Percentiles rank a stretch among this genome's conserved stretches.
Evolutionary conservation across 495 filamentous ascomycete species (phyloP).

Genomic region (Monascus purpureus): DNA sequence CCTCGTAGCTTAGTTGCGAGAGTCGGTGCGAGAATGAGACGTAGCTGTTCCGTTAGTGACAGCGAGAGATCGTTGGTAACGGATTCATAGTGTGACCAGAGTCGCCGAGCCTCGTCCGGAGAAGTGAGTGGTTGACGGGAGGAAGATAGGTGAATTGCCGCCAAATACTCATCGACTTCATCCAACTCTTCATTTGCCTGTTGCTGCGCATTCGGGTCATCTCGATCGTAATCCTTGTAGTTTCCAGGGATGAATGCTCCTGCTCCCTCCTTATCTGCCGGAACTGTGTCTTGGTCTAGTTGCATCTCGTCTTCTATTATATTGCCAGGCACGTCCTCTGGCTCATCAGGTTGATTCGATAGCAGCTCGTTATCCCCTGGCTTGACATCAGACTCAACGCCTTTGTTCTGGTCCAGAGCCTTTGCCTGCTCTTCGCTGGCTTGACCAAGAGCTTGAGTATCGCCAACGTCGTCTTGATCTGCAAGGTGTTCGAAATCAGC

Average conservation of each 20-base stretch:
- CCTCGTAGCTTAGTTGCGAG: slow-evolving; percentile 92
- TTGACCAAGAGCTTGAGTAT: slow-evolving; percentile 82
- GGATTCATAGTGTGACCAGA: slow-evolving; percentile 77
- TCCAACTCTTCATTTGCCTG: slow-evolving; percentile 47
- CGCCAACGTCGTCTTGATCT: slow-evolving; percentile 62
- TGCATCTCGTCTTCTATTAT: slow-evolving; percentile 35
- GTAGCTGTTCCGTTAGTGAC: slow-evolving; percentile 79
- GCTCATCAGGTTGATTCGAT: slow-evolving; percentile 45
- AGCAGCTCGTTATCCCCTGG: slow-evolving; percentile 37
- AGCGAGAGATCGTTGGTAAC: slow-evolving; percentile 76
- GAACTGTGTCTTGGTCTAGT: slow-evolving; percentile 22
- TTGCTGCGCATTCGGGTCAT: slow-evolving; percentile 21
- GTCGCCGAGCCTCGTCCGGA: slow-evolving; percentile 49
- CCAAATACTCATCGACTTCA: slow-evolving; percentile 59
- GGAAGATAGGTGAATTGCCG: slow-evolving; percentile 52
- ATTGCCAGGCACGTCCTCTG: slow-evolving; percentile 35
- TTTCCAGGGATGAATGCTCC: slow-evolving; percentile 29
- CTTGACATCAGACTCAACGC: slow-evolving; percentile 56
- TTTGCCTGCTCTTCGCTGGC: slow-evolving; percentile 76
- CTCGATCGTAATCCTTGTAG: slow-evolving; percentile 18
- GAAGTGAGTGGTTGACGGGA: slow-evolving; percentile 26
- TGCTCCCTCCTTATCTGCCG: slow-evolving; percentile 25
- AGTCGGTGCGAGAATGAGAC: slow-evolving; percentile 87
- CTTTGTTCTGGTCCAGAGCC: slow-evolving; percentile 72
- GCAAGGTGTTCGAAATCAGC: slow-evolving; percentile 82